A percentile compares a stretch with the other conserved stretches of the same genome.
Conservation (phyloP, 495 filamentous ascomycete genomes). For the Thermothielavioides terrestris region DNA sequence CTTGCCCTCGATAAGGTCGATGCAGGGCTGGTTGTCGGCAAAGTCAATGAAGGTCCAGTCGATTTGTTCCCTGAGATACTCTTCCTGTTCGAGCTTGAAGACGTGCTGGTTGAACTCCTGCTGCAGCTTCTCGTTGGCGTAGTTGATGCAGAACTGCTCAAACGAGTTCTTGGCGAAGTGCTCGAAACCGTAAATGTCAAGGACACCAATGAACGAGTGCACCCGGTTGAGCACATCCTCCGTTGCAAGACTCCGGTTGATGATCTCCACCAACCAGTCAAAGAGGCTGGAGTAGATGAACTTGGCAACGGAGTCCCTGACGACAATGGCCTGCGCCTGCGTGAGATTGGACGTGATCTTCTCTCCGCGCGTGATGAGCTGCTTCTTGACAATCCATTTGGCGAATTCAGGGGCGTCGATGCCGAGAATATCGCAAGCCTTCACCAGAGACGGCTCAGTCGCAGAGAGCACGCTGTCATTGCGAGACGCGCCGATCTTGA, state of each 20-base stretch:
- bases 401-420: constrained; percentile 84
- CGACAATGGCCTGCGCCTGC: constrained; percentile 87
- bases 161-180: constrained; percentile 99
- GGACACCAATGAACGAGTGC: constrained; percentile 92
- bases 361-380: constrained; percentile 91
- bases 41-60: constrained; percentile 99
- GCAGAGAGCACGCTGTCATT: constrained; percentile 78
- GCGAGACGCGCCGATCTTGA: constrained; percentile 84
- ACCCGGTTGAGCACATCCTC: constrained; percentile 77
- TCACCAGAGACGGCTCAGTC: constrained; percentile 69
- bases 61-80: constrained; percentile 93
- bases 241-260: constrained; percentile 82
- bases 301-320: constrained; percentile 95
- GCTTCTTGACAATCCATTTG: constrained; percentile 99
- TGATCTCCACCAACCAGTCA: constrained; percentile 95
- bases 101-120: constrained; percentile 99
- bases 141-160: constrained; percentile 99
- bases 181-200: constrained; percentile 99
- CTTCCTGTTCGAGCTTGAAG: constrained; percentile 99
- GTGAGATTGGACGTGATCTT: constrained; percentile 96
- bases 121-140: constrained; percentile 98
- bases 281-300: constrained; percentile 98
- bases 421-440: constrained; percentile 78
- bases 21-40: constrained; percentile 99
- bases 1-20: constrained; percentile 96